Conservation (phyloP, 2,329 filamentous ascomycete genomes). For the Arthroderma uncinatum region DNA sequence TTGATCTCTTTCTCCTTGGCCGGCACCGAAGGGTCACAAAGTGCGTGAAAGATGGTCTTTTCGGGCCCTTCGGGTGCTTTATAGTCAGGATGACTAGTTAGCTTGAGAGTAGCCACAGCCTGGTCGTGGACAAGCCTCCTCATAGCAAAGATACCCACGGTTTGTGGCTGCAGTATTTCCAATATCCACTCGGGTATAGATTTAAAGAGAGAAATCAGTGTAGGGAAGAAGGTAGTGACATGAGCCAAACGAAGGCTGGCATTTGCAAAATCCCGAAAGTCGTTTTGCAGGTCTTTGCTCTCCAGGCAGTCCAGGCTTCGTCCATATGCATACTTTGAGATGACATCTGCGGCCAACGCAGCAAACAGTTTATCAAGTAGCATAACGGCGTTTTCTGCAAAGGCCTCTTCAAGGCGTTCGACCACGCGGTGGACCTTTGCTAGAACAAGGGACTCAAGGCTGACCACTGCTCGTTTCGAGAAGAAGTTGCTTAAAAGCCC, state of each 20-base stretch:
- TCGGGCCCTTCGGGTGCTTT: not conserved
- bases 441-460: conserved; percentile 11
- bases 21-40: not conserved
- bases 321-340: conserved; percentile 13
- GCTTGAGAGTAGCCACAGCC: not conserved
- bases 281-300: not conserved
- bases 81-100: not conserved
- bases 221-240: not conserved
- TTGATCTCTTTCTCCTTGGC: not conserved
- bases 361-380: conserved; percentile 7
- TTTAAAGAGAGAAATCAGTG: not conserved
- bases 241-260: not conserved
- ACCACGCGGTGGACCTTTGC: not conserved
- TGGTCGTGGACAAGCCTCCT: not conserved
- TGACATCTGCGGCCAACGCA: conserved; percentile 17
- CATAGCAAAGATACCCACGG: not conserved
- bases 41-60: not conserved
- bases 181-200: not conserved
- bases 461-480: conserved; percentile 16
- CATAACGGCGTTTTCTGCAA: not conserved
- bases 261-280: not conserved
- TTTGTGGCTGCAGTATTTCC: not conserved
- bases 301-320: not conserved
- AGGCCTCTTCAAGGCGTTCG: not conserved
- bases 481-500: conserved; percentile 22